Conservation (phyloP, 768 basidiomycete species). For the Saitozyma sp. region DNA sequence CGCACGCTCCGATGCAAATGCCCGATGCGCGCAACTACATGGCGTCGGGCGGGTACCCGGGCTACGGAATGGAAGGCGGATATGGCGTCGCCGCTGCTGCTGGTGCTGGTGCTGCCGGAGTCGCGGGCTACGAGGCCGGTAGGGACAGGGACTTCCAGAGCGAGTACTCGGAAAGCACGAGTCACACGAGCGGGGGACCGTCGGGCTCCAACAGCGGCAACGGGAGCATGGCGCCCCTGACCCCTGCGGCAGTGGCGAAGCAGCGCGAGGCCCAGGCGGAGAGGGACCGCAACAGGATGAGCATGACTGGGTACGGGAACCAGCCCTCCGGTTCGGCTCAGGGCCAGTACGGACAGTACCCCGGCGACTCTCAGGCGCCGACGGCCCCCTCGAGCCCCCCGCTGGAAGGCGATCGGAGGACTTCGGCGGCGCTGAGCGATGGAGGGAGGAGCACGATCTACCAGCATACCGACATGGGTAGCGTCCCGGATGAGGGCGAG, state of each 20-base stretch:
- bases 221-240: constrained; percentile 6
- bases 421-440: constrained; percentile 3
- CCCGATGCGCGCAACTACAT: constrained; percentile 39
- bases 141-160: neutral
- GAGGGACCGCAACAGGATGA: constrained; percentile 9
- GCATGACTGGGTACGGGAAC: constrained; percentile 16
- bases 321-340: neutral
- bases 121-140: constrained; percentile 4
- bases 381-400: neutral
- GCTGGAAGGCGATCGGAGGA: constrained; percentile 5
- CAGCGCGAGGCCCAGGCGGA: constrained; percentile 28
- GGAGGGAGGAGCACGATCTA: constrained; percentile 15
- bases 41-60: constrained; percentile 14
- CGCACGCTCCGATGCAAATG: constrained; percentile 38
- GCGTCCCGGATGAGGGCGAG: constrained; percentile 16
- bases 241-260: constrained; percentile 29
- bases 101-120: constrained; percentile 24
- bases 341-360: neutral
- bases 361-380: neutral
- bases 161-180: neutral
- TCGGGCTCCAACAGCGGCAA: neutral
- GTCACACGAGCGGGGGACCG: neutral
- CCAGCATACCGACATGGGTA: constrained; percentile 43
- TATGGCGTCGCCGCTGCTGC: constrained; percentile 38
- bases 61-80: constrained; percentile 37